A percentile compares a stretch with the other conserved stretches of the same genome.
These are phyloP conservation scores for Nemania serpens DNA, from an alignment of 2,329 filamentous ascomycete genomes.

Conservation along the genomic window DNA sequence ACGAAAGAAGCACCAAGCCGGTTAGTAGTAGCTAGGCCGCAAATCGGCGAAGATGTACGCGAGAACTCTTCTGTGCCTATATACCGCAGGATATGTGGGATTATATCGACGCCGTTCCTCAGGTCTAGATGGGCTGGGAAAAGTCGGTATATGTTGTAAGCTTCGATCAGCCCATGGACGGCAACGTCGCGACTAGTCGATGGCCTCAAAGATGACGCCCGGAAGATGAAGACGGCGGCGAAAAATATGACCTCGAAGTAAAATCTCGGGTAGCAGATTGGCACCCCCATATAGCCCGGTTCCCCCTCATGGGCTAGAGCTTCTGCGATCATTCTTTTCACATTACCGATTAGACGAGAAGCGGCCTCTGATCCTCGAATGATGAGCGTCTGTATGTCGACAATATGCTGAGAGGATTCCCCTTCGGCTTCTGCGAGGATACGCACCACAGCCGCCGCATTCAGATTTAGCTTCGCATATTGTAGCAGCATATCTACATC, in stretches of 20 bases:
- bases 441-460: constrained; percentile 12
- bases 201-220: constrained; percentile 9
- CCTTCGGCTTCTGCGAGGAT: not conserved
- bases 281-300: not conserved
- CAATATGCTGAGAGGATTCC: not conserved
- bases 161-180: constrained; percentile 5
- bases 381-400: constrained; percentile 17
- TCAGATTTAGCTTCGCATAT: constrained; percentile 21
- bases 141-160: constrained; percentile 10
- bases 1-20: constrained; percentile 25
- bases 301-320: not conserved
- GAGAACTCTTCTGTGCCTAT: not conserved
- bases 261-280: constrained; percentile 10
- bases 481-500: constrained; percentile 22
- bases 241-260: constrained; percentile 21
- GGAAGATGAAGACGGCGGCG: constrained; percentile 22
- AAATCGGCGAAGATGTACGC: constrained; percentile 3
- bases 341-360: constrained; percentile 7
- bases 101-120: not conserved
- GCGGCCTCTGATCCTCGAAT: constrained; percentile 17
- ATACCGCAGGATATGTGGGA: constrained; percentile 15
- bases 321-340: constrained; percentile 5
- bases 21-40: constrained; percentile 6
- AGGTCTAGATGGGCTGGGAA: constrained; percentile 14
- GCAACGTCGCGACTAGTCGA: constrained; percentile 1